These are phyloP conservation scores for Dryas drummondii DNA, from an alignment of 306 rosid genomes.

Conservation along the genomic window DNA sequence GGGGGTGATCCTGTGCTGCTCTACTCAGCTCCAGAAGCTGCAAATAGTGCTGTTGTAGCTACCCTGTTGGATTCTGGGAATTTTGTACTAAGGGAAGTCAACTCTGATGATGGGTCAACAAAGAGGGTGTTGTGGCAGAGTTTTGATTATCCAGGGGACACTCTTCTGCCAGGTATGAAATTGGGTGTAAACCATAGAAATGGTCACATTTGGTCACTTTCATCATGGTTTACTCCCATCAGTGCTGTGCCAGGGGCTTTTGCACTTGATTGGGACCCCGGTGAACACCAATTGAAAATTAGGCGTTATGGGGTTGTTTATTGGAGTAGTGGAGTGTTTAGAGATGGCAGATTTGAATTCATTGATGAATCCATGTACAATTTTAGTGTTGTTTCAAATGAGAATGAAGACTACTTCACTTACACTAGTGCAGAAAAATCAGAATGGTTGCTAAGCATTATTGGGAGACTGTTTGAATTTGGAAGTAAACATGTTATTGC, in stretches of 20 bases:
- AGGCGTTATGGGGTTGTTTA: not conserved
- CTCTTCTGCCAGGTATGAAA: slow-evolving; percentile 30
- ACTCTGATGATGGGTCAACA: slow-evolving; percentile 1
- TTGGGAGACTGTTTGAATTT: not conserved
- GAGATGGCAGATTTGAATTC: not conserved
- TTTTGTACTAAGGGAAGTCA: slow-evolving; percentile 26
- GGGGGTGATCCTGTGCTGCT: slow-evolving; percentile 17
- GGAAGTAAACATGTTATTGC: not conserved
- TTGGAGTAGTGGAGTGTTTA: slow-evolving; percentile 4
- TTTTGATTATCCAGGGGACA: slow-evolving; percentile 21
- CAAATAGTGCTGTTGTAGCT: not conserved
- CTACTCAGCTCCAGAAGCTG: slow-evolving; percentile 12
- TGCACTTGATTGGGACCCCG: slow-evolving; percentile 35
- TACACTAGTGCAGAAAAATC: not conserved
- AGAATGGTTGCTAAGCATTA: not conserved
- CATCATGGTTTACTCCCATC: not conserved
- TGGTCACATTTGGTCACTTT: slow-evolving; percentile 11
- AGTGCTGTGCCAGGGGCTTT: slow-evolving; percentile 15
- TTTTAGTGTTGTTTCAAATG: not conserved
- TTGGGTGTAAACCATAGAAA: slow-evolving; percentile 16
- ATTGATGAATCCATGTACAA: not conserved
- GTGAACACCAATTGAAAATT: not conserved
- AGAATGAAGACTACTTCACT: not conserved
- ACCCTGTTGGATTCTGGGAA: slow-evolving; percentile 28
- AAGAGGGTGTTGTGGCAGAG: slow-evolving; percentile 27